These are phyloP conservation scores for Sugiyamaella paludigena DNA, from an alignment of 1,139 yeast species.

Conservation along the genomic window DNA sequence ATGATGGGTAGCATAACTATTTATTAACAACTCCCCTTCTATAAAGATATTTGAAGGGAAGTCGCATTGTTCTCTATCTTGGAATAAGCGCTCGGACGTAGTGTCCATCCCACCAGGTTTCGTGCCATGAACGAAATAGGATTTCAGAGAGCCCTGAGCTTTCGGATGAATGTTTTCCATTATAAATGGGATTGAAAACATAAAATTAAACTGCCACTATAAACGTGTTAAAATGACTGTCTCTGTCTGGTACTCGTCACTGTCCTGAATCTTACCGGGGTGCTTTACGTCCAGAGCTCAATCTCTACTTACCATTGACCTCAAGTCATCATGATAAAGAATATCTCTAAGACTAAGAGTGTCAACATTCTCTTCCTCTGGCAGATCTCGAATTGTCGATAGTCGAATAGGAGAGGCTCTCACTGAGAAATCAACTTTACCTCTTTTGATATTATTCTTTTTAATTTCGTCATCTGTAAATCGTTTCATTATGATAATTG, in stretches of 20 bases:
- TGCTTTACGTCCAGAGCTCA: too few relatives aligned
- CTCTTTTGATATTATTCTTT: too few relatives aligned
- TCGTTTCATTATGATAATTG: too few relatives aligned
- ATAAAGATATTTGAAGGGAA: slow-evolving; percentile 23
- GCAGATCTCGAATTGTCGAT: slow-evolving; percentile 19
- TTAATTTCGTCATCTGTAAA: too few relatives aligned
- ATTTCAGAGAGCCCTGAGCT: slow-evolving; percentile 19
- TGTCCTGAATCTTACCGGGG: too few relatives aligned
- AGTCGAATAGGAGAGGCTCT: slow-evolving; percentile 18
- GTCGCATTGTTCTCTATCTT: slow-evolving; percentile 16
- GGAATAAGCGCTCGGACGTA: slow-evolving; percentile 6
- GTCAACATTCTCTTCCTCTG: slow-evolving; percentile 22
- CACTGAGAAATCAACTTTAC: too few relatives aligned
- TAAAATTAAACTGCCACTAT: slow-evolving; percentile 36
- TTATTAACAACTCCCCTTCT: slow-evolving; percentile 24
- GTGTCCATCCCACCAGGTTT: slow-evolving; percentile 5
- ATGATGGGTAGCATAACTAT: slow-evolving; percentile 36
- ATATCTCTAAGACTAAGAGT: slow-evolving; percentile 24
- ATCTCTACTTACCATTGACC: slow-evolving; percentile 13
- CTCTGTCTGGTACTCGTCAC: too few relatives aligned
- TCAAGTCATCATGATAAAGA: slow-evolving; percentile 18
- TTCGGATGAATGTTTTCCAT: slow-evolving; percentile 26
- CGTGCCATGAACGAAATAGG: slow-evolving; percentile 31
- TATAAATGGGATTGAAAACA: slow-evolving; percentile 30
- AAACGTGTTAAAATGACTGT: background rate